Evolutionary conservation across 257 asterid species (phyloP), one percentile per base, ranked within the genome.

Genomic region (Anisodus acutangulus): DNA sequence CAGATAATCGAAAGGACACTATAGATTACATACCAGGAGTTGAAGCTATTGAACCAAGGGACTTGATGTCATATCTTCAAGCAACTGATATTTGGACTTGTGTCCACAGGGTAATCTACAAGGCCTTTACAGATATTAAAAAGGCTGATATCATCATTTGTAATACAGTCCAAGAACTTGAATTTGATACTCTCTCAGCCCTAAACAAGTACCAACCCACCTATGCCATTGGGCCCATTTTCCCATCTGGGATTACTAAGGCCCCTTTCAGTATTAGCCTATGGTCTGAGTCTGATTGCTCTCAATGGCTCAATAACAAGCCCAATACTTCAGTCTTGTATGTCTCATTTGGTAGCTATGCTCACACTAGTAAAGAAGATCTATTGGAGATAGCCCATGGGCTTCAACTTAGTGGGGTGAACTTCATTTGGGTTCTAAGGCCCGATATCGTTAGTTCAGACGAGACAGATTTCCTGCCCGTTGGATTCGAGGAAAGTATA

Each of bases 1-100:
- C 89, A 93, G 95, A 2, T 11, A 89, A 89, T 12, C 89, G 97
- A 0, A 80, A 66, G 87, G 97, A 92, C 80, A 83, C 47, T 8
- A 91, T 92, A 49, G 89, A 92, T 55, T 94, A 94, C 88, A 89
- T 94, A 41, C 97, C 98, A 2, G 98, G 97, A 26, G 98, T 92
- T 1, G 62, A 89, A 39, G 81, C 92, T 4, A 90, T 94, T 45
- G 87, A 94, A 67, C 93, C 93, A 7, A 90, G 89, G 2, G 97
- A 94, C 60, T 85, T 94, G 26, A 90, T 88, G 88, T 94, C 98
- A 0, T 92, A 91, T 83, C 94, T 94, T 57, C 97, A 87, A 81
- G 88, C 93, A 0, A 80, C 85, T 6, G 95, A 93, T 78, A 87
- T 83, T 80, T 84, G 81, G 64, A 87, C 94, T 3, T 89, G 90